Conservation (phyloP, 805 yeast species). For the Yarrowia phangngaensis region DNA sequence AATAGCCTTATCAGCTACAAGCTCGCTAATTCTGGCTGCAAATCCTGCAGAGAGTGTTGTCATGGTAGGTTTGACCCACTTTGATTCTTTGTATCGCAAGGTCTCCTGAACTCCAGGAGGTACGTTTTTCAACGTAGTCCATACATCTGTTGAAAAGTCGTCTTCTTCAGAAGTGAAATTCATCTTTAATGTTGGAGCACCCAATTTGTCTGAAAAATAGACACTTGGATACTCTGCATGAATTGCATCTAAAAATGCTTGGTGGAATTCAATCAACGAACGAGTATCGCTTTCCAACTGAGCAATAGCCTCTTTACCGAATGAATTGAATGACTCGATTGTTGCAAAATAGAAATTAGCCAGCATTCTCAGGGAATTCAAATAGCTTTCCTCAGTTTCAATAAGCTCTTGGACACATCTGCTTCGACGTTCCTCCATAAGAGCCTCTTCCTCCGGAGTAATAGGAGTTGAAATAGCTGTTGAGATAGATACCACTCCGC, state of each 20-base stretch:
- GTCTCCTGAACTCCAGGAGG: slow-evolving; percentile 2
- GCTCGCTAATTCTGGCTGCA: slow-evolving; percentile 24
- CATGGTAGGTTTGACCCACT: slow-evolving; percentile 18
- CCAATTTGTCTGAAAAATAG: slow-evolving; percentile 14
- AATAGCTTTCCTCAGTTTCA: slow-evolving; percentile 13
- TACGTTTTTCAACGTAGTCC: slow-evolving; percentile 19
- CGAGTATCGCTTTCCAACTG: slow-evolving; percentile 13
- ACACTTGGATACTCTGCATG: slow-evolving; percentile 17
- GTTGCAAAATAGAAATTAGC: slow-evolving; percentile 25
- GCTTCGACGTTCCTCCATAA: slow-evolving; percentile 21
- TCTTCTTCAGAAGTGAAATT: slow-evolving; percentile 3
- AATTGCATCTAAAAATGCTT: slow-evolving; percentile 17
- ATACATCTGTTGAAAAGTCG: slow-evolving; percentile 2
- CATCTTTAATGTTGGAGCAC: slow-evolving; percentile 4
- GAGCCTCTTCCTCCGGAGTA: slow-evolving; percentile 9
- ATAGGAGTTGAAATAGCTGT: neutral
- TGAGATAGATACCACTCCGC: slow-evolving; percentile 10
- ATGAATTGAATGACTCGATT: slow-evolving; percentile 7
- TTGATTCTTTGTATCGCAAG: slow-evolving; percentile 1
- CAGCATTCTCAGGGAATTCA: slow-evolving; percentile 6
- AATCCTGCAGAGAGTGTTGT: slow-evolving; percentile 12
- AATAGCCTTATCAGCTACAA: slow-evolving; percentile 25
- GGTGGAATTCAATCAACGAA: slow-evolving; percentile 21
- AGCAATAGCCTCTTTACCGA: slow-evolving; percentile 7
- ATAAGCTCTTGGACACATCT: slow-evolving; percentile 23